Conservation (phyloP, 164 flowering plant genomes). For the Chimonanthus salicifolius region DNA sequence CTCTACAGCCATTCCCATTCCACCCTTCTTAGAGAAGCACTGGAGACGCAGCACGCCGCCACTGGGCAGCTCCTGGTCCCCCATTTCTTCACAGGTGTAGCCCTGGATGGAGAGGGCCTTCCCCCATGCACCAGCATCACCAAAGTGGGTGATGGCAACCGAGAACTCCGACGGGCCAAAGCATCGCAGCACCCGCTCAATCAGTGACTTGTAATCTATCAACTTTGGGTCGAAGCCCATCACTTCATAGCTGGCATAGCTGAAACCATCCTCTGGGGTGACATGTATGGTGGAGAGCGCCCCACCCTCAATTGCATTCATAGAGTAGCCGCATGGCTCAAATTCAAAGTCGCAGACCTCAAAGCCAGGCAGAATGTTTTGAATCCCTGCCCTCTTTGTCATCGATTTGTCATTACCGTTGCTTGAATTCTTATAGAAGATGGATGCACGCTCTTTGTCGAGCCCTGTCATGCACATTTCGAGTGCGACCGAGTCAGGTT, state of each 20-base stretch:
- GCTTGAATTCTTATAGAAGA: constrained; percentile 45
- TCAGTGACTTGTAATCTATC: constrained; percentile 23
- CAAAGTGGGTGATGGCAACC: constrained; percentile 36
- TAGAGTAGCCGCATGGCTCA: constrained; percentile 88
- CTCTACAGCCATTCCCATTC: background rate
- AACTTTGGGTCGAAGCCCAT: constrained; percentile 33
- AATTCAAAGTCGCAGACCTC: constrained; percentile 66
- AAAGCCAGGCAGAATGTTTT: constrained; percentile 39
- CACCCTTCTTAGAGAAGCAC: constrained; percentile 18
- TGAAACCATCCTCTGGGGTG: constrained; percentile 84
- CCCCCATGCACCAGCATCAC: constrained; percentile 19
- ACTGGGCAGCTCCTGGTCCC: constrained; percentile 38
- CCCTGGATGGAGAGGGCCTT: constrained; percentile 25
- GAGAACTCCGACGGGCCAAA: constrained; percentile 57
- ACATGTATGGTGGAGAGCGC: constrained; percentile 68
- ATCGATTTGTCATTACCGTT: constrained; percentile 31
- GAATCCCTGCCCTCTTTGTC: constrained; percentile 51
- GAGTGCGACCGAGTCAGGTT: constrained; percentile 20
- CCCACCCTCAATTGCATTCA: constrained; percentile 59
- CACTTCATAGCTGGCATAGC: constrained; percentile 80
- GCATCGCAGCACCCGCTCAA: constrained; percentile 48
- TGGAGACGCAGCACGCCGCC: constrained; percentile 37
- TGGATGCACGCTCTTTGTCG: constrained; percentile 38
- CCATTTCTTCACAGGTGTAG: constrained; percentile 26
- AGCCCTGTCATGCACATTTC: constrained; percentile 89